Conservation (phyloP, 106 monocot genomes). For the Alisma plantagoaquatica region DNA sequence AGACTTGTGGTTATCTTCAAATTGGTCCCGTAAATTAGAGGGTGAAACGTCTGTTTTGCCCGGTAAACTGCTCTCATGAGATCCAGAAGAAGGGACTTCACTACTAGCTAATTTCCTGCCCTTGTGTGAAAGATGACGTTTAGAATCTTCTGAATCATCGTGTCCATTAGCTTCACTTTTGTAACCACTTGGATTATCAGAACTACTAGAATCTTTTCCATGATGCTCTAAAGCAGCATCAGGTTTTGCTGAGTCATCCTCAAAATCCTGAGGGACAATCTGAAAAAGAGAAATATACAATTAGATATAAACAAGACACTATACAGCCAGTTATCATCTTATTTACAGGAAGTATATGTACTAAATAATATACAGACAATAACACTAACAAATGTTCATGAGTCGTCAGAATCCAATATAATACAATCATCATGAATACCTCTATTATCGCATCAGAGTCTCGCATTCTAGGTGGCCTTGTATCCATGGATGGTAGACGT, state of each 20-base stretch:
- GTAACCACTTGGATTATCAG: slow-evolving; percentile 9
- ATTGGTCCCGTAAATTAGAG: too few species aligned
- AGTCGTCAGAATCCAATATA: not conserved
- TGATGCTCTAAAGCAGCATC: slow-evolving; percentile 28
- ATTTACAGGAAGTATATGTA: not conserved
- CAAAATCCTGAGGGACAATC: slow-evolving; percentile 53
- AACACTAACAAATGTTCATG: not conserved
- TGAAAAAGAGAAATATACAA: too few species aligned
- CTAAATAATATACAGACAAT: not conserved
- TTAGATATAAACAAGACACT: too few species aligned
- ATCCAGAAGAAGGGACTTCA: not conserved
- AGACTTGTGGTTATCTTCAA: too few species aligned
- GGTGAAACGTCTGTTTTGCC: slow-evolving; percentile 24
- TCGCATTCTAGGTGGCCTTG: slow-evolving; percentile 5
- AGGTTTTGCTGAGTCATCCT: slow-evolving; percentile 28
- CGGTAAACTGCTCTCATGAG: slow-evolving; percentile 3
- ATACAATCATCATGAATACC: not conserved
- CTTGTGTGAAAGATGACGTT: slow-evolving; percentile 9
- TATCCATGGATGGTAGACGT: slow-evolving; percentile 9
- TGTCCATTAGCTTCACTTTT: slow-evolving; percentile 25
- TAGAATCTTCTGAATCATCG: slow-evolving; percentile 15
- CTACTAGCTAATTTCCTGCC: slow-evolving; percentile 19
- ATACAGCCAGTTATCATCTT: too few species aligned
- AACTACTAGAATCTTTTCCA: slow-evolving; percentile 24
- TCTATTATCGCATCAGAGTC: slow-evolving; percentile 9